Percentiles rank a stretch among this genome's conserved stretches.
phyloP scores from a whole-genome alignment of 2,329 filamentous ascomycete genomes.

The Talaromyces funiculosus region DNA sequence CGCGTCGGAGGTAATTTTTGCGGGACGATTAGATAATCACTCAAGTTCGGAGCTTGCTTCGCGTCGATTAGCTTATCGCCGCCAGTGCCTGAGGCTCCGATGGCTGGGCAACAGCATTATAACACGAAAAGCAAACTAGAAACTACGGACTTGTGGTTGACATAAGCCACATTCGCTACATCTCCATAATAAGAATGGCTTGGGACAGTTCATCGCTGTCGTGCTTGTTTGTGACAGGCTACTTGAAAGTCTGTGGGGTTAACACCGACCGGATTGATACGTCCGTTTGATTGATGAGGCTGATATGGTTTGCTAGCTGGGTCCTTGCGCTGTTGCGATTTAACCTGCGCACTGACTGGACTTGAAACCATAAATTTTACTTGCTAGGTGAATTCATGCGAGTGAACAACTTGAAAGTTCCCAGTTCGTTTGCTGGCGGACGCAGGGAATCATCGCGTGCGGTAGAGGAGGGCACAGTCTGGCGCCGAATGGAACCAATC shows the following conservation, averaged over 20 bases:
- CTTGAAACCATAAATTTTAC: background rate
- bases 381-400: background rate
- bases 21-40: slow-evolving; percentile 13
- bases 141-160: background rate
- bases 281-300: background rate
- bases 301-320: background rate
- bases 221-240: slow-evolving; percentile 7
- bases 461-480: background rate
- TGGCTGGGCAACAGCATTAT: background rate
- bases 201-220: slow-evolving; percentile 9
- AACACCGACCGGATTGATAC: background rate
- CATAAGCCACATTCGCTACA: background rate
- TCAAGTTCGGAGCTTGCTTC: background rate
- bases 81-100: background rate
- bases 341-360: background rate
- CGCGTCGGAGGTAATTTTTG: slow-evolving; percentile 5
- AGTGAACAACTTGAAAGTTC: background rate
- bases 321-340: background rate
- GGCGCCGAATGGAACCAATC: background rate
- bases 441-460: background rate
- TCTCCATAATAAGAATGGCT: background rate
- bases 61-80: slow-evolving; percentile 4
- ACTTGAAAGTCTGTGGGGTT: slow-evolving; percentile 1
- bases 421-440: background rate
- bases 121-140: background rate